A percentile compares a stretch with the other conserved stretches of the same genome.
phyloP scores from a whole-genome alignment of 2,329 filamentous ascomycete genomes.

The Monilinia polystroma region DNA sequence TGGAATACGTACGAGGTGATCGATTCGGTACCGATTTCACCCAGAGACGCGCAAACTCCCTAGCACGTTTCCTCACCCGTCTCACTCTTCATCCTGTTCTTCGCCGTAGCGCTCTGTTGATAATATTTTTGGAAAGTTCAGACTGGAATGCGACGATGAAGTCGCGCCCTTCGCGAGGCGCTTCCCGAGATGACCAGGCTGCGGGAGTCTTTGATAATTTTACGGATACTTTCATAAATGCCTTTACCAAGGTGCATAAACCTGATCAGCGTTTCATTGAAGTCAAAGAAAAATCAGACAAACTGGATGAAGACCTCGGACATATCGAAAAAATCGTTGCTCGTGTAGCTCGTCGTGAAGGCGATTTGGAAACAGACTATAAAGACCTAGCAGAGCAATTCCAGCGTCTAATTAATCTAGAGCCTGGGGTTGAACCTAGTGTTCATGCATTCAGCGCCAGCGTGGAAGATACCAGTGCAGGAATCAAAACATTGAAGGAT shows the following conservation, averaged over 20 bases:
- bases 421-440: slow-evolving; percentile 79
- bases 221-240: slow-evolving; percentile 94
- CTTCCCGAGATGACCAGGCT: slow-evolving; percentile 52
- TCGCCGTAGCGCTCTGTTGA: slow-evolving; percentile 76
- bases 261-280: slow-evolving; percentile 93
- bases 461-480: slow-evolving; percentile 77
- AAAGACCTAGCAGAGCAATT: slow-evolving; percentile 90
- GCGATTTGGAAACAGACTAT: slow-evolving; percentile 84
- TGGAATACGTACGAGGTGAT: slow-evolving; percentile 97
- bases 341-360: slow-evolving; percentile 81
- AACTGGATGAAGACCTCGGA: slow-evolving; percentile 87
- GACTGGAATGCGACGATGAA: slow-evolving; percentile 99
- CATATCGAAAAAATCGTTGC: slow-evolving; percentile 97
- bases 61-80: slow-evolving; percentile 86
- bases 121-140: slow-evolving; percentile 84
- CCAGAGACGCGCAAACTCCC: slow-evolving; percentile 78
- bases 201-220: slow-evolving; percentile 89
- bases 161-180: slow-evolving; percentile 65
- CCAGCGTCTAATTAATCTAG: slow-evolving; percentile 84
- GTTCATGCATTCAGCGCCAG: slow-evolving; percentile 84
- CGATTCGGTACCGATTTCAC: slow-evolving; percentile 95
- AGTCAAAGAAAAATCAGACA: slow-evolving; percentile 87
- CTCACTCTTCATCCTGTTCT: slow-evolving; percentile 86
- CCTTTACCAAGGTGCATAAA: slow-evolving; percentile 94
- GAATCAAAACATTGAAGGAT: slow-evolving; percentile 79